A percentile compares a stretch with the other conserved stretches of the same genome.
Conservation (phyloP, 768 basidiomycete species). For the Lactarius quietus region DNA sequence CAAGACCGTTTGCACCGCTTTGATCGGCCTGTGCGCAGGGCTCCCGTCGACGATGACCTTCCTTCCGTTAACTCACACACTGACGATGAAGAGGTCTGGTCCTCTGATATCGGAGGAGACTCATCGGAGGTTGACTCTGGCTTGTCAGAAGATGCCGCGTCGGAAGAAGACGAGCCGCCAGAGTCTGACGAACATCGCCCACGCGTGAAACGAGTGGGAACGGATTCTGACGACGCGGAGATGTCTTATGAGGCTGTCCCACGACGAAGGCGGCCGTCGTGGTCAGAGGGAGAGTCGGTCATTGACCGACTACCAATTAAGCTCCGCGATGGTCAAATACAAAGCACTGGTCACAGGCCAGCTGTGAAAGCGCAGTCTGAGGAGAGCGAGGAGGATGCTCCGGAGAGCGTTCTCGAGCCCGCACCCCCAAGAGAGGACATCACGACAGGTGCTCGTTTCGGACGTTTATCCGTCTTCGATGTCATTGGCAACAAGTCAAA, state of each 20-base stretch:
- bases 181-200: slow-evolving; percentile 25
- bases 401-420: slow-evolving; percentile 28
- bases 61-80: slow-evolving; percentile 68
- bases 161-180: slow-evolving; percentile 30
- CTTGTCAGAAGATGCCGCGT: slow-evolving; percentile 32
- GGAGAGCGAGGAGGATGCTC: slow-evolving; percentile 37
- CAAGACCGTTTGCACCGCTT: slow-evolving; percentile 66
- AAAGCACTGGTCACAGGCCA: slow-evolving; percentile 46
- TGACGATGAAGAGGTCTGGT: slow-evolving; percentile 54
- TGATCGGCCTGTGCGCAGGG: slow-evolving; percentile 50
- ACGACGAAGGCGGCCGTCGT: slow-evolving; percentile 46
- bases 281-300: slow-evolving; percentile 45
- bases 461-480: slow-evolving; percentile 74
- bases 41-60: slow-evolving; percentile 50
- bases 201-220: slow-evolving; percentile 26
- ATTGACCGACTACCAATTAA: slow-evolving; percentile 81
- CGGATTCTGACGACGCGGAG: slow-evolving; percentile 56
- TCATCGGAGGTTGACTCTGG: slow-evolving; percentile 26
- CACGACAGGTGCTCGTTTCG: slow-evolving; percentile 81
- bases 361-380: slow-evolving; percentile 27
- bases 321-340: slow-evolving; percentile 73
- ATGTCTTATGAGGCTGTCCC: slow-evolving; percentile 70
- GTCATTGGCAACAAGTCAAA: slow-evolving; percentile 66
- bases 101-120: slow-evolving; percentile 41
- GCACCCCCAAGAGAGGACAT: slow-evolving; percentile 56